Conservation (phyloP, 2,329 filamentous ascomycete genomes). For the Trichoderma semiorbis region DNA sequence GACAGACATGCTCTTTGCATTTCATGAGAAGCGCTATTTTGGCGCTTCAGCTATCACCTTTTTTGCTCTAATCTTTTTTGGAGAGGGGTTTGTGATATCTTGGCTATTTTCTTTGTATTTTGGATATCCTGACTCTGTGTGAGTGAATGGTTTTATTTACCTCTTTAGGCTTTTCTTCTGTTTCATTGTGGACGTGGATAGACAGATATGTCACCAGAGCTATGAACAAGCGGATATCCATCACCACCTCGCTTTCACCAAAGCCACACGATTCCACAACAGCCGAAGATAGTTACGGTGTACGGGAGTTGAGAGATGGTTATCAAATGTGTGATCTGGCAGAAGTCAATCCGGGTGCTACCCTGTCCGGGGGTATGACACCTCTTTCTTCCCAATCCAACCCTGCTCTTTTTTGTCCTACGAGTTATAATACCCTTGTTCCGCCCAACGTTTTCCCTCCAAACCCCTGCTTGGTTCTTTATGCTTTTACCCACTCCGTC, state of each 20-base stretch:
- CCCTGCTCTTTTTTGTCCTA: not conserved
- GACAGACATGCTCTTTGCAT: not conserved
- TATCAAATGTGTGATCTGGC: conserved; percentile 1
- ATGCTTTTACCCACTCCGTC: not conserved
- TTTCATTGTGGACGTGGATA: not conserved
- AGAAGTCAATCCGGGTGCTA: not conserved
- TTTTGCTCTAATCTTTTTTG: not conserved
- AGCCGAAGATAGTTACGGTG: not conserved
- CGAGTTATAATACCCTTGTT: not conserved
- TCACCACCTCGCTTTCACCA: not conserved
- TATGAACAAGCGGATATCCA: not conserved
- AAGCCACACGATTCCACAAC: not conserved
- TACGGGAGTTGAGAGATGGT: not conserved
- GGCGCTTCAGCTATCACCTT: not conserved
- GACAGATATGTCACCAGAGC: not conserved
- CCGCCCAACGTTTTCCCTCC: not conserved
- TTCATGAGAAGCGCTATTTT: not conserved
- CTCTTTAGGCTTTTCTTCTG: too few relatives aligned
- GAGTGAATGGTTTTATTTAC: not conserved
- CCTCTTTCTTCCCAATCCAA: not conserved
- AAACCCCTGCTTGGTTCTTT: not conserved
- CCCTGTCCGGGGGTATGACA: not conserved
- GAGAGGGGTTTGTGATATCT: not conserved
- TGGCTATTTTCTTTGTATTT: not conserved
- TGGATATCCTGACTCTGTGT: not conserved